Conservation (phyloP, 75 land plant genomes). For the Pinus taeda region DNA sequence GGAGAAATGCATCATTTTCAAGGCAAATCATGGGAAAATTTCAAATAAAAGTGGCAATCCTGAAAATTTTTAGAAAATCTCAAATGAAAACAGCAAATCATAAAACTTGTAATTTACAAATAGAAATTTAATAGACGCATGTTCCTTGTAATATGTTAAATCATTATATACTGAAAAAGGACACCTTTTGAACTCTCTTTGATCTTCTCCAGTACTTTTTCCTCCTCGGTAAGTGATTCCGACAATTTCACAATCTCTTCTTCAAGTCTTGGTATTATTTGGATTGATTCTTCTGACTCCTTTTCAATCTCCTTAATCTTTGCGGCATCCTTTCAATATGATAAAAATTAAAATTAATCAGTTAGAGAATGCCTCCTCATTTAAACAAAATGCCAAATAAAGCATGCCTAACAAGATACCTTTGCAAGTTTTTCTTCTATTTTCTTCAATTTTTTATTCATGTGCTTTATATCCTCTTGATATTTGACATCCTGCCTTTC, state of each 20-base stretch:
- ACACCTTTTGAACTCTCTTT: constrained; percentile 77
- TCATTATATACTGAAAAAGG: background rate
- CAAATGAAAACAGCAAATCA: background rate
- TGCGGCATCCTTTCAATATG: constrained; percentile 55
- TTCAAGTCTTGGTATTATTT: constrained; percentile 75
- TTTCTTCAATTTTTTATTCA: constrained; percentile 88
- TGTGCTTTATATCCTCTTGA: constrained; percentile 89
- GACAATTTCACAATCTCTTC: constrained; percentile 60
- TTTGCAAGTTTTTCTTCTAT: constrained; percentile 82
- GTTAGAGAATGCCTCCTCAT: constrained; percentile 3
- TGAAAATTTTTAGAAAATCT: background rate
- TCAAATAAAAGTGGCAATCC: too few species aligned
- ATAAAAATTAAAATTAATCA: background rate
- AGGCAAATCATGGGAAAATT: too few species aligned
- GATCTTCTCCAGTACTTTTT: constrained; percentile 72
- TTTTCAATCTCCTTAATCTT: constrained; percentile 60
- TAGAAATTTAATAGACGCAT: constrained; percentile 1
- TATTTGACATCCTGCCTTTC: constrained; percentile 93
- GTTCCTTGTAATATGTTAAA: background rate
- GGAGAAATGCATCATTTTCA: too few species aligned
- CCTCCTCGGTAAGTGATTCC: constrained; percentile 60
- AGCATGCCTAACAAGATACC: constrained; percentile 24
- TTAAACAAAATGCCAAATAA: constrained; percentile 4
- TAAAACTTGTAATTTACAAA: background rate
- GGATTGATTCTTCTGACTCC: constrained; percentile 58